Evolutionary conservation across 495 filamentous ascomycete species (phyloP), one percentile per base, ranked within the genome.

Genomic region (Aspergillus nanangensis): DNA sequence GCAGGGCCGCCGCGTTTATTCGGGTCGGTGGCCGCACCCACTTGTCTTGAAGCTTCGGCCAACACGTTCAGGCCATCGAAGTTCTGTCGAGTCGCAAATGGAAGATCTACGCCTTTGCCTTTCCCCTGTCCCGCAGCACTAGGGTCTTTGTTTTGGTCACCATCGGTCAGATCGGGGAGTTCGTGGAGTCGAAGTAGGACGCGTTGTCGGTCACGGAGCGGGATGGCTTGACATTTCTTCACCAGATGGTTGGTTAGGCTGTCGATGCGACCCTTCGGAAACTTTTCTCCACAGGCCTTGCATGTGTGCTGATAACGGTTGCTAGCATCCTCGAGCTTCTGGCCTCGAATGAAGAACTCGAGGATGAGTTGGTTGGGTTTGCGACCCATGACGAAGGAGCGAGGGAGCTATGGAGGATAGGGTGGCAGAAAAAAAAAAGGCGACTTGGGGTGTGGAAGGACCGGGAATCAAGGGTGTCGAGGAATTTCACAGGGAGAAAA

Each of bases 261-360:
- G 48, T 95, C 89, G 57, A 87, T 81, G 40, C 89, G 79, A 52
- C 89, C 89, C 54, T 91, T 91, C 35, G 87, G 86, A 48, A 92
- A 92, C 52, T 82, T 79, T 56, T 92, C 86, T 38, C 87, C 86
- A 56, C 89, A 95, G 32, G 80, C 73, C 69, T 88, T 89, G 77
- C 88, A 95, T 3, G 84, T 89, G 61, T 92, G 86, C 53, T 86
- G 81, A 56, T 95, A 95, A 35, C 89, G 80, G 62, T 95, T 95
- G 70, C 83, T 88, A 45, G 84, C 80, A 59, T 93, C 88, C 54
- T 84, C 81, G 54, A 92, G 72, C 65, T 92, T 93, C 11, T 77
- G 75, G 8, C 89, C 89, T 44, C 89, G 79, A 58, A 83, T 82
- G 65, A 93, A 95, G 70, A 84, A 88, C 71, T 88, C 82, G 53